Conservation (phyloP, 306 rosid genomes). For the Vicia sativa region DNA sequence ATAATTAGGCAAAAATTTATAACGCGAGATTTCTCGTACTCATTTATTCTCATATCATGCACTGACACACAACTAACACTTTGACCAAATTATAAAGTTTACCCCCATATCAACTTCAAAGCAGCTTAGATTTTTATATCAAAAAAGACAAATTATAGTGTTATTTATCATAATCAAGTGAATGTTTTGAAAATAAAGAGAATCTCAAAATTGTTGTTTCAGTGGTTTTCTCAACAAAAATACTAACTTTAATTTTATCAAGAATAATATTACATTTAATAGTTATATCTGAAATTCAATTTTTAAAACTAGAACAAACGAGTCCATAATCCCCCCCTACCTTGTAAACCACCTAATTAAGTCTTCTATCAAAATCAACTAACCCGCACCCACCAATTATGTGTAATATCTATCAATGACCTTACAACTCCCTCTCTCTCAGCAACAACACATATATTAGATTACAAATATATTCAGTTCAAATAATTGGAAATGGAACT, state of each 20-base stretch:
- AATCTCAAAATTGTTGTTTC: not conserved
- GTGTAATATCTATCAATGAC: not conserved
- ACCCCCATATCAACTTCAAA: slow-evolving; percentile 2
- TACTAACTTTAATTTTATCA: not conserved
- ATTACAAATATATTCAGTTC: slow-evolving; percentile 26
- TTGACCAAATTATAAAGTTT: slow-evolving; percentile 18
- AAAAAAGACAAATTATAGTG: not conserved
- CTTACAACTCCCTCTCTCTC: slow-evolving; percentile 1
- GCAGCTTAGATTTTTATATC: slow-evolving; percentile 11
- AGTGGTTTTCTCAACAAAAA: not conserved
- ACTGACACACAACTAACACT: slow-evolving; percentile 9
- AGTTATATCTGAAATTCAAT: slow-evolving; percentile 1
- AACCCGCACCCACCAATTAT: slow-evolving; percentile 17
- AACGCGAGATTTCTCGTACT: not conserved
- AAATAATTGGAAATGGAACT: slow-evolving; percentile 9
- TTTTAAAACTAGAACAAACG: not conserved
- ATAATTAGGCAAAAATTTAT: not conserved
- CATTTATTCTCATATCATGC: slow-evolving; percentile 8
- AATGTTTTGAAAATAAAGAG: not conserved
- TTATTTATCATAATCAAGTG: not conserved
- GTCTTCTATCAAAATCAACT: slow-evolving; percentile 19
- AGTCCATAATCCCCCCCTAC: not conserved
- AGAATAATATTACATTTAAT: not conserved
- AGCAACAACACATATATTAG: slow-evolving; percentile 5
- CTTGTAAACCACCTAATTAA: slow-evolving; percentile 5